Evolutionary conservation across 1,139 yeast species (phyloP).

Genomic region (Saccharomyces hybrid): DNA sequence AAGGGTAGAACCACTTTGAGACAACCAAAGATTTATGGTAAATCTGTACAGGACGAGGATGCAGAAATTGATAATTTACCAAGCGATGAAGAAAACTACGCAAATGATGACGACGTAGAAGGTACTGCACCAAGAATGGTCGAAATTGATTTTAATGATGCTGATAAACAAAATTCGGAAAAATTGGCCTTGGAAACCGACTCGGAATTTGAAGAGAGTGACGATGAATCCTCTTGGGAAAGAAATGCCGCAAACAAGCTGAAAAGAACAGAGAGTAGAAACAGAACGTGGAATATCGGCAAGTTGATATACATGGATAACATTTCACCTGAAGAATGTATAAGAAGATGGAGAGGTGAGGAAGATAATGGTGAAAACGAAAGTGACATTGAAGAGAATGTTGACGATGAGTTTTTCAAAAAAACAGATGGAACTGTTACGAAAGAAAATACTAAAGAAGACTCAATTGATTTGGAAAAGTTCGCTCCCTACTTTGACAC

Average conservation of each 20-base stretch:
- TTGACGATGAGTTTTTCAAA: constrained; percentile 57
- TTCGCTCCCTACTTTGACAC: constrained; percentile 37
- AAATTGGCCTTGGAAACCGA: constrained; percentile 35
- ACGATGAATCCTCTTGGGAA: constrained; percentile 39
- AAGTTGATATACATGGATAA: constrained; percentile 74
- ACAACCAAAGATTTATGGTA: constrained; percentile 53
- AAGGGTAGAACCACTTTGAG: constrained; percentile 57
- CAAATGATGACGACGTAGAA: constrained; percentile 34
- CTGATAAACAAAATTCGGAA: constrained; percentile 35
- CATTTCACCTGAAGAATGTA: constrained; percentile 65
- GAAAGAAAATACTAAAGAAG: constrained; percentile 9
- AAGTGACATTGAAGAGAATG: constrained; percentile 42
- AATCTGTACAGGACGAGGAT: constrained; percentile 46
- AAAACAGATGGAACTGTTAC: constrained; percentile 37
- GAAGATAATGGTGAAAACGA: constrained; percentile 38
- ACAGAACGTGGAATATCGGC: constrained; percentile 67
- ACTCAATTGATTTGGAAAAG: constrained; percentile 31
- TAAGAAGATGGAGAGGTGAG: constrained; percentile 65
- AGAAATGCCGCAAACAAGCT: constrained; percentile 42
- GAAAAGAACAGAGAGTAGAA: constrained; percentile 33
- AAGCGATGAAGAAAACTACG: constrained; percentile 36
- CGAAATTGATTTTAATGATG: constrained; percentile 44
- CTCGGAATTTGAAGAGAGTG: constrained; percentile 43
- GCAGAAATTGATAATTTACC: constrained; percentile 41
- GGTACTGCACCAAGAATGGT: constrained; percentile 35